phyloP scores from a whole-genome alignment of 176 grass and related monocot genomes.

The Aegilops umbellulata region DNA sequence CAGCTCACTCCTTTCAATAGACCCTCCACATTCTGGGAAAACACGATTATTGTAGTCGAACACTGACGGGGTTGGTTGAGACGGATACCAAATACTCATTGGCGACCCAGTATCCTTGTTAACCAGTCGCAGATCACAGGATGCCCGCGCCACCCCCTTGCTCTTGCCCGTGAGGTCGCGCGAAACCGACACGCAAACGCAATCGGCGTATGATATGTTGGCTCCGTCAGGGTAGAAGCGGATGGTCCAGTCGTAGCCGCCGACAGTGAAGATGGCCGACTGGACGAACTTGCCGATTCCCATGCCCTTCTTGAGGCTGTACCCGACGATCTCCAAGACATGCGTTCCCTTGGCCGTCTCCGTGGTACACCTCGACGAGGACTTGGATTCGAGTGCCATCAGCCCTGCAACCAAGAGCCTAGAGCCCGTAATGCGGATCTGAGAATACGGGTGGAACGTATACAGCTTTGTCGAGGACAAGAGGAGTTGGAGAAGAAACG shows the following conservation, averaged over 20 bases:
- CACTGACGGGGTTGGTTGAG: no score
- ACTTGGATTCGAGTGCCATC: background rate
- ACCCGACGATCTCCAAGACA: background rate
- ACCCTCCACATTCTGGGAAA: background rate
- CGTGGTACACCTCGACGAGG: background rate
- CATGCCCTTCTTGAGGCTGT: background rate
- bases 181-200: background rate
- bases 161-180: background rate
- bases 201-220: background rate
- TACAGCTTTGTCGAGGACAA: background rate
- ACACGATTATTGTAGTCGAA: background rate
- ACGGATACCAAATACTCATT: background rate
- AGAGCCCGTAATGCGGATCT: background rate
- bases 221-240: slow-evolving; percentile 2
- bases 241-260: slow-evolving; percentile 7
- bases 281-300: background rate
- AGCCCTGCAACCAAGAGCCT: background rate
- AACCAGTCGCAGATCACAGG: background rate
- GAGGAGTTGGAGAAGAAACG: background rate
- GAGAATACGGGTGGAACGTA: background rate
- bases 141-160: background rate
- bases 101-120: background rate
- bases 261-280: background rate
- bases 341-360: background rate
- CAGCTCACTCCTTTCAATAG: background rate